Conservation (phyloP, 805 yeast genomes). For the Yamadazyma ubonensis region DNA sequence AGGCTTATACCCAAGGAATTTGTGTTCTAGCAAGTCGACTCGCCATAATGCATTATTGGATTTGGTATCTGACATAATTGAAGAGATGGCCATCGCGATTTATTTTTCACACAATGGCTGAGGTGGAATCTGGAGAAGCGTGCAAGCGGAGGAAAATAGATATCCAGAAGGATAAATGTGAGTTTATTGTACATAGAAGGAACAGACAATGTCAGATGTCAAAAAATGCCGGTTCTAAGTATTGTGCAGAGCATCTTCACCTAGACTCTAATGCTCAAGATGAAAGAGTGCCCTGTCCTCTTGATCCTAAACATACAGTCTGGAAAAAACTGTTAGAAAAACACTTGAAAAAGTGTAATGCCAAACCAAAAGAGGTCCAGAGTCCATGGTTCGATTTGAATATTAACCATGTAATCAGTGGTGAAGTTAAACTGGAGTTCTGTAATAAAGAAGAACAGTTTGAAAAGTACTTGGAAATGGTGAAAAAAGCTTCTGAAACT, state of each 20-base stretch:
- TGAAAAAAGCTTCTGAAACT: slow-evolving; percentile 10
- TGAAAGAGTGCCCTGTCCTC: slow-evolving; percentile 68
- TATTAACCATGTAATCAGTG: slow-evolving; percentile 35
- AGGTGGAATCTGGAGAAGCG: slow-evolving; percentile 1
- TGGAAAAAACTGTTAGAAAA: slow-evolving; percentile 55
- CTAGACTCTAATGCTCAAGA: slow-evolving; percentile 18
- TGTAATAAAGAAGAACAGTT: slow-evolving; percentile 2
- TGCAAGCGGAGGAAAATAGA: slow-evolving; percentile 13
- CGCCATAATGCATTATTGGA: slow-evolving; percentile 35
- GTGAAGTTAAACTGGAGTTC: not conserved
- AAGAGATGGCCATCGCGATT: slow-evolving; percentile 16
- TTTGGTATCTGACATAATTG: slow-evolving; percentile 4
- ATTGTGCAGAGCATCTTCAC: slow-evolving; percentile 63
- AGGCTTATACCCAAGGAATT: slow-evolving; percentile 42
- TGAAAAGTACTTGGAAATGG: slow-evolving; percentile 19
- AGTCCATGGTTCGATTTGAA: slow-evolving; percentile 55
- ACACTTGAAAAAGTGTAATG: slow-evolving; percentile 66
- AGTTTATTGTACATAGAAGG: slow-evolving; percentile 48
- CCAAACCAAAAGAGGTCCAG: slow-evolving; percentile 31
- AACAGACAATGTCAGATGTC: slow-evolving; percentile 62
- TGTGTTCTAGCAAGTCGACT: slow-evolving; percentile 55
- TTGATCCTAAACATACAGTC: slow-evolving; percentile 72
- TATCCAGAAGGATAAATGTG: slow-evolving; percentile 32
- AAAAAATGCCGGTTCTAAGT: slow-evolving; percentile 46
- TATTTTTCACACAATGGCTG: slow-evolving; percentile 3